Evolutionary conservation across 805 yeast genomes (phyloP), one percentile per base, ranked within the genome.

Genomic region (Metschnikowia dekortorum): DNA sequence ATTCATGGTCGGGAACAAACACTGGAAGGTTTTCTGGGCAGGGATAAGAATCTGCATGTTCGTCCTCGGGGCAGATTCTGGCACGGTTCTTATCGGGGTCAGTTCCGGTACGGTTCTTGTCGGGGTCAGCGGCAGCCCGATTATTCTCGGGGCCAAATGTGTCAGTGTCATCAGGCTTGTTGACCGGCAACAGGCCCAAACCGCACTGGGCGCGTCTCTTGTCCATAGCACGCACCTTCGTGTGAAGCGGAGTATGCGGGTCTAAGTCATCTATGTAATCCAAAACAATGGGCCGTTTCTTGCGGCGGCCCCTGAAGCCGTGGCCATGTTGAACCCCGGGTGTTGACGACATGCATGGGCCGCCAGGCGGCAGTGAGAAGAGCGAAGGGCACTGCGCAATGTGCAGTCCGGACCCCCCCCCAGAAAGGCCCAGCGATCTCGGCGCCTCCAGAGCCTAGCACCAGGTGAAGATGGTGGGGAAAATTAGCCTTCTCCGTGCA

Each of bases 21-120:
- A 33, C 51, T 1, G 58, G 58, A 14, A 31, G 16, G 4, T 50
- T 46, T 16, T 55, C 58, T 9, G 39, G 30, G 13, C n/a, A 13
- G 22, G 14, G 29, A 22, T 22, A n/a, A n/a, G n/a, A n/a, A n/a
- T n/a, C 22, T 22, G 22, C 5, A 22, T 22, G 5, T 22, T 22
- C 22, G 22, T 22, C 22, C 22, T 22, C 22, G 22, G 22, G 22
- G 22, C 5, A 22, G 22, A 22, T 22, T 16, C 18, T 16, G 18
- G 18, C 18, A 16, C 18, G 18, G 18, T 16, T 16, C 18, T 16
- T 16, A 16, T 16, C 18, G 18, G 18, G 18, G 18, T 22, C 22
- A 10, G 6, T 33, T 33, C 36, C 36, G 18, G 8, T 9, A 14
- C 8, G 36, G 16, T n/a, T 33, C n/a, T 33, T 4, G 6, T 33